Evolutionary conservation across 345 rosid genomes (phyloP).

Genomic region (Lepidium africanum): DNA sequence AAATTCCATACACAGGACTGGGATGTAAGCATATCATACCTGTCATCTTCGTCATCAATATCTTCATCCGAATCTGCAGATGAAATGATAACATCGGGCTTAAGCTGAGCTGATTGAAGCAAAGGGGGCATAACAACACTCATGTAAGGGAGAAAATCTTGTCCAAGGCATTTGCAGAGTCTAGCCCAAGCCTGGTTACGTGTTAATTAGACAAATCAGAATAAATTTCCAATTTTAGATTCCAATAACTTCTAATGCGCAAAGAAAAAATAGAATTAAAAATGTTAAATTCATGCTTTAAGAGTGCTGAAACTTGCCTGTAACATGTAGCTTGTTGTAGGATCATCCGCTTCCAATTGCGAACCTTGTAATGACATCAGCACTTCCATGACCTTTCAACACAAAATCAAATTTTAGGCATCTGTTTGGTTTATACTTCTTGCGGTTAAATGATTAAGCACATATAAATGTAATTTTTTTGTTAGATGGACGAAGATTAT

Average conservation of each 20-base stretch:
- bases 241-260: not conserved
- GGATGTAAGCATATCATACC: slow-evolving; percentile 29
- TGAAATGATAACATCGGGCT: slow-evolving; percentile 65
- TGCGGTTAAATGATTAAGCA: not conserved
- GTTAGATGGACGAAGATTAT: not conserved
- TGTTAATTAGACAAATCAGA: not conserved
- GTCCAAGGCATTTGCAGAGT: slow-evolving; percentile 75
- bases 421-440: not conserved
- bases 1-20: not conserved
- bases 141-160: slow-evolving; percentile 74
- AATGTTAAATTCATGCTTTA: not conserved
- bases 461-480: not conserved
- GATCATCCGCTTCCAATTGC: slow-evolving; percentile 63
- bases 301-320: slow-evolving; percentile 34
- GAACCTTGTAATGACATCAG: slow-evolving; percentile 66
- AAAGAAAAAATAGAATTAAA: not conserved
- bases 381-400: slow-evolving; percentile 61
- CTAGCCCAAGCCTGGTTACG: slow-evolving; percentile 65
- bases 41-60: slow-evolving; percentile 59
- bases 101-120: slow-evolving; percentile 70
- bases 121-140: slow-evolving; percentile 65
- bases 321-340: slow-evolving; percentile 75
- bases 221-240: not conserved
- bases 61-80: slow-evolving; percentile 69
- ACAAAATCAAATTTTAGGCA: slow-evolving; percentile 4